Percentiles rank a stretch among this genome's conserved stretches.
Conservation (phyloP, 805 yeast genomes). For the Saccharomyces jurei region DNA sequence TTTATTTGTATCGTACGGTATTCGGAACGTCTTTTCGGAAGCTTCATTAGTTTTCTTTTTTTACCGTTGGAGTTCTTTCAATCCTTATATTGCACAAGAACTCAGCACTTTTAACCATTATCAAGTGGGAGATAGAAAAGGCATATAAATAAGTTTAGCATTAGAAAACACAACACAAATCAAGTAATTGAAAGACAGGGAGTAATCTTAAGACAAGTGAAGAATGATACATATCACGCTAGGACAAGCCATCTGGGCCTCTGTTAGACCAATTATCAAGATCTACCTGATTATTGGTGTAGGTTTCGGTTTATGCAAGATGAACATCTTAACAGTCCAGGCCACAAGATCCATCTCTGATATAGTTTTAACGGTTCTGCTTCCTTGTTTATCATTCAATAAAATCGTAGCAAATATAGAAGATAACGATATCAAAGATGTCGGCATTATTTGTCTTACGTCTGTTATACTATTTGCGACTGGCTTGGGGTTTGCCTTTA, state of each 20-base stretch:
- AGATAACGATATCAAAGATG: conserved; percentile 55
- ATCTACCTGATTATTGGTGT: conserved; percentile 62
- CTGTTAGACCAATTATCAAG: conserved; percentile 71
- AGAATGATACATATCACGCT: conserved; percentile 20
- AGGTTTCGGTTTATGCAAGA: conserved; percentile 55
- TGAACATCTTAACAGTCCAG: conserved; percentile 52
- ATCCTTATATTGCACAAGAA: not conserved
- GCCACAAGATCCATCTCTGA: conserved; percentile 59
- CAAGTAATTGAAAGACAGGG: not conserved
- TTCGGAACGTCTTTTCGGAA: not conserved
- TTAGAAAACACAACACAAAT: not conserved
- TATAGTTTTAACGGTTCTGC: conserved; percentile 48
- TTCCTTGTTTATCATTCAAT: conserved; percentile 61
- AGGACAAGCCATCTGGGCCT: conserved; percentile 33
- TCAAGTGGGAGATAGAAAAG: not conserved
- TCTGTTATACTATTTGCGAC: conserved; percentile 44
- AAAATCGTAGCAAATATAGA: conserved; percentile 54
- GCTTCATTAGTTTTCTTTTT: not conserved
- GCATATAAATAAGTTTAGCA: not conserved
- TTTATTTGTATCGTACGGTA: not conserved
- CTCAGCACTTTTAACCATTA: not conserved
- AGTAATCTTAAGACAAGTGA: not conserved
- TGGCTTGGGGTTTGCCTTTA: conserved; percentile 42
- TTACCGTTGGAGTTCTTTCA: not conserved
- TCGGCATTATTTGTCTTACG: conserved; percentile 54